Evolutionary conservation across 2,329 filamentous ascomycete genomes (phyloP).

Genomic region (Fusarium virguliforme): DNA sequence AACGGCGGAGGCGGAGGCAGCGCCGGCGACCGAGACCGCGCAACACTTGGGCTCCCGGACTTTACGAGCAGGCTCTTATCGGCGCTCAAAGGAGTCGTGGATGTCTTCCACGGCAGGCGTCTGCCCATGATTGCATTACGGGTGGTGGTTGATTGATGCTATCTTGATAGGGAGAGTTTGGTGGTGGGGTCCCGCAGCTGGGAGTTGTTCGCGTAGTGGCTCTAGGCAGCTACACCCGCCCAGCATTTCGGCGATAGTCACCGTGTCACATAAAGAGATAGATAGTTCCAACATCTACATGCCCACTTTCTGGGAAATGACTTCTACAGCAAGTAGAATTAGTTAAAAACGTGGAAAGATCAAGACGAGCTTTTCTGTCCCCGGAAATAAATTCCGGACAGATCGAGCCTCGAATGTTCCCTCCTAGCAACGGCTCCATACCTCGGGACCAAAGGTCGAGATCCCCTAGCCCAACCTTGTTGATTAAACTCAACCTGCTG

Average conservation of each 20-base stretch:
- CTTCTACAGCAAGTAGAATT: not conserved
- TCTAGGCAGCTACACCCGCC: constrained; percentile 6
- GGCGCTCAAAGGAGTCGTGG: constrained; percentile 31
- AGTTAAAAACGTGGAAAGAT: not conserved
- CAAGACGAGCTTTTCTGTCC: not conserved
- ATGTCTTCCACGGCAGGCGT: constrained; percentile 67
- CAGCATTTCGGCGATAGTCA: not conserved
- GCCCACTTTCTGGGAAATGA: not conserved
- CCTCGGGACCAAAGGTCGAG: not conserved
- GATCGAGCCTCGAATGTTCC: not conserved
- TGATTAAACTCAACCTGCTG: not conserved
- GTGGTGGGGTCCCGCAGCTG: constrained; percentile 23
- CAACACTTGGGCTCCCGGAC: constrained; percentile 21
- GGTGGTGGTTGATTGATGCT: constrained; percentile 18
- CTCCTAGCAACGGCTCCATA: not conserved
- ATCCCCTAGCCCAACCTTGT: constrained; percentile 1
- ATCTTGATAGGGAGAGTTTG: constrained; percentile 7
- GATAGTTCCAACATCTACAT: not conserved
- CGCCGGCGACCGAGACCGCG: constrained; percentile 20
- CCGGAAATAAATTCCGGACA: not conserved
- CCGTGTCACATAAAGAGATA: not conserved
- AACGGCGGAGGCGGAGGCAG: constrained; percentile 23
- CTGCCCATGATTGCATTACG: constrained; percentile 62
- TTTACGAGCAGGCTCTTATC: constrained; percentile 28
- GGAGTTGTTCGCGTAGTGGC: not conserved